Conservation (phyloP, 495 filamentous ascomycete species). For the Penicillium canariense region DNA sequence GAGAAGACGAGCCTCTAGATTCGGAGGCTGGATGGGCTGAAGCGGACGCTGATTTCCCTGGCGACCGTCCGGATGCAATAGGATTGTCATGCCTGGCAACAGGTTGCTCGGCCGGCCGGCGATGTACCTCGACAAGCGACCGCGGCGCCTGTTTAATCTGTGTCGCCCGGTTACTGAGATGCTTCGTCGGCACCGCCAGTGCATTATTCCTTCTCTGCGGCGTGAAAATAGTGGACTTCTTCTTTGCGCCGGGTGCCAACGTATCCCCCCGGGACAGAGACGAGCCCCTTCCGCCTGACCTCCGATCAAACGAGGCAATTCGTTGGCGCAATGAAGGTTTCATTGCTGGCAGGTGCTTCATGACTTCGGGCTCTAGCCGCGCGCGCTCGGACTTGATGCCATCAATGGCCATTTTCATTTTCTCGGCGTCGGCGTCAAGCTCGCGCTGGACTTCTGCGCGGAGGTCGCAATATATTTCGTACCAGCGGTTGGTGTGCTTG, state of each 20-base stretch:
- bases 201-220: conserved; percentile 35
- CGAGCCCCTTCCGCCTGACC: too few species aligned
- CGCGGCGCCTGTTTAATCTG: conserved; percentile 41
- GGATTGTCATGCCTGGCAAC: conserved; percentile 9
- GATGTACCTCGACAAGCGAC: conserved; percentile 44
- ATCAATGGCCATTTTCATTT: conserved; percentile 48
- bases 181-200: conserved; percentile 40
- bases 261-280: neutral
- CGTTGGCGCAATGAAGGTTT: conserved; percentile 17
- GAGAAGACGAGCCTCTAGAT: conserved; percentile 1
- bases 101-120: conserved; percentile 25
- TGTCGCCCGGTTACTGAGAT: conserved; percentile 36
- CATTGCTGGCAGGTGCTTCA: conserved; percentile 17
- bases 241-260: conserved; percentile 6
- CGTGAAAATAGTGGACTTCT: conserved; percentile 39
- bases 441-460: conserved; percentile 41
- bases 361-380: conserved; percentile 46
- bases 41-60: neutral
- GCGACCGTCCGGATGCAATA: conserved; percentile 22
- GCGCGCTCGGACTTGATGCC: conserved; percentile 49
- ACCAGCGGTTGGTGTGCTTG: conserved; percentile 57
- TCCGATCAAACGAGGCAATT: conserved; percentile 23
- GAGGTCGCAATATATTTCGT: conserved; percentile 59
- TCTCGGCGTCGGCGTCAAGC: conserved; percentile 47
- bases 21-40: neutral